Base-by-base conservation (phyloP, 78 protist genomes). In the Diacronema lutheri region DNA sequence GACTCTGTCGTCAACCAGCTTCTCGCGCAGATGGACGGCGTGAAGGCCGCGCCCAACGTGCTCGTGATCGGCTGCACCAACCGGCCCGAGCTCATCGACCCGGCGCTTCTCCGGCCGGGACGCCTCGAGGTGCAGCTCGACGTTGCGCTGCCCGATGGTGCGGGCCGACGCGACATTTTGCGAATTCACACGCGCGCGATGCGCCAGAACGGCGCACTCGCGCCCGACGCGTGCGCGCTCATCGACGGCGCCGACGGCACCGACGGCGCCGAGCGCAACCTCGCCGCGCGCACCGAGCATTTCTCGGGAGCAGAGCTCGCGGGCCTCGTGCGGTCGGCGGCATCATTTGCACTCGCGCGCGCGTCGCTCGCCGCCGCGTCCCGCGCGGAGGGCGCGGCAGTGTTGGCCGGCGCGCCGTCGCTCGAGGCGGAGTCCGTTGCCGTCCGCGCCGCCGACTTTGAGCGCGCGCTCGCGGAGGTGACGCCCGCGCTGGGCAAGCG, bases 1-100 rank as follows among this genome's bases (percentile, higher is more conserved):
- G 83, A 78, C 68, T 78, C 83, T 4, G 83, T 90, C n/a, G 81
- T 89, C 44, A 89, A 84, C 79, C 92, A 89, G 60, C 79, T 72
- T 5, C 60, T 72, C 40, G 19, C 79, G 38, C 25, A 72, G 79
- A 38, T 72, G 79, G 79, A 72, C 21, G 79, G 79, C 31, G 79
- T 72, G 23, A 77, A 37, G 31, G 79, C 20, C 37, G 61, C 61
- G 31, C 31, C 33, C 14, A 55, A 46, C 25, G 82, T 76, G 21
- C 82, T 76, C 38, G 61, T 72, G 14, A 37, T 72, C 13, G 79
- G 79, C 25, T 9, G 25, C 21, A 72, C 79, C 33, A 41, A 38
- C 16, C 58, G 79, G 1, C 79, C 79, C 14, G 79, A 72, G 31
- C 79, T 72, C 9, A 37, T 72, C 26, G 79, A 72, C 60, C 37